Conservation (phyloP, 768 basidiomycete genomes). For the Leccinum disarticulatum region DNA sequence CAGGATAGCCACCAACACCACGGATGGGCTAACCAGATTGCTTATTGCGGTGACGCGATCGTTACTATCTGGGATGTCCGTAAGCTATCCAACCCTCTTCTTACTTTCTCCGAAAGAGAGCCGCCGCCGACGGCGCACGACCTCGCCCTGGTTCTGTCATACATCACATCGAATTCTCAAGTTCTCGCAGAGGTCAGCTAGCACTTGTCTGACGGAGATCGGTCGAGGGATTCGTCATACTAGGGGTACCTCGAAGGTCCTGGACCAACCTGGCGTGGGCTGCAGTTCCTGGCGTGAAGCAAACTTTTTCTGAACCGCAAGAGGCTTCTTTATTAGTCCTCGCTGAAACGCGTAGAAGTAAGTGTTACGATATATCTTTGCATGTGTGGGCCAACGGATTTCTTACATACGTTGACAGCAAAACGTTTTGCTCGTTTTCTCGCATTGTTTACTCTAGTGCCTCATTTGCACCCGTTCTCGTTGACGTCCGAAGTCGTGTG, state of each 20-base stretch:
- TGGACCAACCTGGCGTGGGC: constrained; percentile 72
- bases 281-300: constrained; percentile 23
- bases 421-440: constrained; percentile 60
- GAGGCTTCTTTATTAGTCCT: constrained; percentile 50
- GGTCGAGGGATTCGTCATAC: constrained; percentile 42
- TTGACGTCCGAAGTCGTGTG: constrained; percentile 67
- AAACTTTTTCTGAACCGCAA: constrained; percentile 28
- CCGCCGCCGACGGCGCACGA: constrained; percentile 62
- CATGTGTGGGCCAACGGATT: not conserved
- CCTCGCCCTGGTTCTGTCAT: constrained; percentile 42
- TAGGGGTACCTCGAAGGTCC: constrained; percentile 44
- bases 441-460: constrained; percentile 71
- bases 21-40: constrained; percentile 69
- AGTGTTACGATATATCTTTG: constrained; percentile 22
- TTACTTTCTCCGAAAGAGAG: constrained; percentile 81
- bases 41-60: constrained; percentile 65
- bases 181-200: constrained; percentile 62
- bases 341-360: constrained; percentile 69
- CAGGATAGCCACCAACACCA: constrained; percentile 70
- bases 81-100: constrained; percentile 55
- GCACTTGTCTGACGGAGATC: constrained; percentile 49
- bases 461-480: constrained; percentile 37
- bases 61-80: constrained; percentile 82
- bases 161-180: constrained; percentile 66
- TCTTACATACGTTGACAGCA: constrained; percentile 40